A percentile compares a stretch with the other conserved stretches of the same genome.
Evolutionary conservation across 441 rosid species (phyloP).

Genomic region (Bruguiera hainesii): DNA sequence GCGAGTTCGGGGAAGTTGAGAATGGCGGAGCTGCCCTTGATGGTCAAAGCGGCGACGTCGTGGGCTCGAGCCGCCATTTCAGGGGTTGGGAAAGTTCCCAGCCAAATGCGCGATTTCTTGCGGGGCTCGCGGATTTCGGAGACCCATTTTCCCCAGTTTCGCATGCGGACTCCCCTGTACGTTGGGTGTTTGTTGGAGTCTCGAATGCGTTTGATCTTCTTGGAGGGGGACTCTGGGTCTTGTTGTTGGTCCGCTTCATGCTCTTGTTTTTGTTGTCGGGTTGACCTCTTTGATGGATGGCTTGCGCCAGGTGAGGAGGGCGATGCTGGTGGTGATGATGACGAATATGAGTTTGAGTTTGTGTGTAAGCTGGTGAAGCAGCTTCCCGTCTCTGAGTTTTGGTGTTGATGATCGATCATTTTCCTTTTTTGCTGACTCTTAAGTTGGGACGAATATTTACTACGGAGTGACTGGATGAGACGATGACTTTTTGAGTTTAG

Average conservation of each 20-base stretch:
- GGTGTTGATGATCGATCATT: conserved; percentile 27
- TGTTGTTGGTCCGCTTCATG: not conserved
- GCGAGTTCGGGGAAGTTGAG: conserved; percentile 85
- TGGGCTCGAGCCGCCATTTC: conserved; percentile 98
- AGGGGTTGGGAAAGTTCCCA: conserved; percentile 82
- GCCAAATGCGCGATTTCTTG: conserved; percentile 93
- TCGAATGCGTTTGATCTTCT: conserved; percentile 35
- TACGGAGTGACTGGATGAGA: no score
- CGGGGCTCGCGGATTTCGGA: conserved; percentile 93
- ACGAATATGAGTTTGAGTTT: conserved; percentile 28
- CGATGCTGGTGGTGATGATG: conserved; percentile 18
- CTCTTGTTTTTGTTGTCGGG: not conserved
- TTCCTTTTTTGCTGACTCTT: not conserved
- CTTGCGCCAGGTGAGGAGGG: conserved; percentile 16
- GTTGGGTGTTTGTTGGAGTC: conserved; percentile 60
- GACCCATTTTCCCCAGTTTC: conserved; percentile 97
- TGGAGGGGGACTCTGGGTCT: conserved; percentile 9
- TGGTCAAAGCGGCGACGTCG: conserved; percentile 80
- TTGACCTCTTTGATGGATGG: not conserved
- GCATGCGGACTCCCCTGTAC: conserved; percentile 84
- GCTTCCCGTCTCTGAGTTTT: conserved; percentile 34
- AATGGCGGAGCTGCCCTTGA: conserved; percentile 73
- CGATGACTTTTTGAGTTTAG: no score
- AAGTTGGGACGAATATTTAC: not conserved
- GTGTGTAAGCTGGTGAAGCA: conserved; percentile 1